Evolutionary conservation across 2,329 filamentous ascomycete species (phyloP).

Genomic region (Zelopaecilomyces penicillatus): DNA sequence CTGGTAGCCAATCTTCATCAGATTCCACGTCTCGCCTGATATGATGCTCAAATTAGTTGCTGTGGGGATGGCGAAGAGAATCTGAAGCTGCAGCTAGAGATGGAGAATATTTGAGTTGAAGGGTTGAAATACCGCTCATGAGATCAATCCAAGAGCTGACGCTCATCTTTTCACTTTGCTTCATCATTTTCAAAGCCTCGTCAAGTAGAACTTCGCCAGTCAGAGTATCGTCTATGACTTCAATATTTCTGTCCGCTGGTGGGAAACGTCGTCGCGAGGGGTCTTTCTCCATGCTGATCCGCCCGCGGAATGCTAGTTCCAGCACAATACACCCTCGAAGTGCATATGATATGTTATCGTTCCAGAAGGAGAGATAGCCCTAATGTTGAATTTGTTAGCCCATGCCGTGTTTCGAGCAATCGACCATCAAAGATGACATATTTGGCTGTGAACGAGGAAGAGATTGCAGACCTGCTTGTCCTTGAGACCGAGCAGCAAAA

Average conservation of each 20-base stretch:
- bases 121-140: slow-evolving; percentile 74
- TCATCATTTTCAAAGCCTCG: slow-evolving; percentile 99
- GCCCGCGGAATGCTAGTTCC: slow-evolving; percentile 89
- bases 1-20: slow-evolving; percentile 99
- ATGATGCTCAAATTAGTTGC: neutral
- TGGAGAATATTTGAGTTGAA: too few relatives aligned
- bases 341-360: slow-evolving; percentile 99
- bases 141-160: slow-evolving; percentile 98
- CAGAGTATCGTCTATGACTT: slow-evolving; percentile 92
- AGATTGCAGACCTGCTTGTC: slow-evolving; percentile 77
- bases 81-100: neutral
- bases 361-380: slow-evolving; percentile 99
- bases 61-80: neutral
- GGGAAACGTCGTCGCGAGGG: slow-evolving; percentile 85
- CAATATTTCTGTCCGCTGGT: slow-evolving; percentile 85
- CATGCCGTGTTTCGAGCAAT: slow-evolving; percentile 7
- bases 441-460: too few relatives aligned
- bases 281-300: slow-evolving; percentile 98
- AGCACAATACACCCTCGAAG: slow-evolving; percentile 96
- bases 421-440: too few relatives aligned
- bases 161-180: slow-evolving; percentile 99
- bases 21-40: slow-evolving; percentile 94
- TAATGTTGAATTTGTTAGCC: slow-evolving; percentile 28
- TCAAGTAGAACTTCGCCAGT: slow-evolving; percentile 96
- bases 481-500: slow-evolving; percentile 88